These are phyloP conservation scores for Aquanectria penicillioides DNA, from an alignment of 2,329 filamentous ascomycete genomes.

Conservation along the genomic window DNA sequence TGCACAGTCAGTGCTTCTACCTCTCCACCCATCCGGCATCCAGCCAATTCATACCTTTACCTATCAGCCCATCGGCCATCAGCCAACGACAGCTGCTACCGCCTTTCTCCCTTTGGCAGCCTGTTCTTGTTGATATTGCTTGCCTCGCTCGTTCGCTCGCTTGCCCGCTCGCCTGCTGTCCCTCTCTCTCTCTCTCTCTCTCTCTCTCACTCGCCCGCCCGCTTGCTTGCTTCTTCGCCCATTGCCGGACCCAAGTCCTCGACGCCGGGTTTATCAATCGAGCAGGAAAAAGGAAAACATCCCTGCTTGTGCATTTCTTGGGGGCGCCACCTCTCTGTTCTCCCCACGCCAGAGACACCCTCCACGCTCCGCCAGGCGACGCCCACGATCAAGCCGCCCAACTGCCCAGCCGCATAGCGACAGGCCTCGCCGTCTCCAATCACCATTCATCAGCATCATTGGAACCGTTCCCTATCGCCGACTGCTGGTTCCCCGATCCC, in stretches of 20 bases:
- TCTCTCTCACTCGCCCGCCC: no score
- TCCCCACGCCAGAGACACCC: conserved; percentile 11
- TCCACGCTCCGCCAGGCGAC: no score
- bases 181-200: no score
- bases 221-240: no score
- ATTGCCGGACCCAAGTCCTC: no score
- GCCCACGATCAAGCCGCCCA: conserved; percentile 14
- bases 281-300: conserved; percentile 8
- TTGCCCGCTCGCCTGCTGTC: no score
- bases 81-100: not conserved
- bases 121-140: conserved; percentile 3
- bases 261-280: not conserved
- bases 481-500: not conserved
- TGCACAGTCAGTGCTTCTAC: not conserved
- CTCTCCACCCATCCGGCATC: conserved; percentile 10
- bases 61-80: conserved; percentile 6
- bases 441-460: not conserved
- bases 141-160: no score
- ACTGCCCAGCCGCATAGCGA: conserved; percentile 10
- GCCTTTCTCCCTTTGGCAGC: not conserved
- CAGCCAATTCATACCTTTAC: no score
- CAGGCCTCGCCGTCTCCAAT: conserved; percentile 11
- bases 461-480: not conserved
- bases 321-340: conserved; percentile 9
- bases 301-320: conserved; percentile 24